phyloP scores from a whole-genome alignment of 768 basidiomycete species.

The Rhodosporidiobolus odoratus region DNA sequence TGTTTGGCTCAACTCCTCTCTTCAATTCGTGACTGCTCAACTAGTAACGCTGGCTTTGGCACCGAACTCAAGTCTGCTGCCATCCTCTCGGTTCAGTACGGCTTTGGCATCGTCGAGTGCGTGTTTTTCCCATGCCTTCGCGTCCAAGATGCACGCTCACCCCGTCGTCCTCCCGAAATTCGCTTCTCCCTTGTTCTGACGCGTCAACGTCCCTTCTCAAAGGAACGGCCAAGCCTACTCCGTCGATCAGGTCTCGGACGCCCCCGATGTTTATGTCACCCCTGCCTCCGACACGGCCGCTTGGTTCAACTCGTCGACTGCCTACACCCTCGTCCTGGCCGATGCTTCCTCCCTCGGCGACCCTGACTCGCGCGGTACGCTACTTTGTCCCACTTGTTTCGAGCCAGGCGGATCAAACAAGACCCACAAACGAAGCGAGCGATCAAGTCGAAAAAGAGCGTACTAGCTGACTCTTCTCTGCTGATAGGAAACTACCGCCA shows the following conservation, averaged over 20 bases:
- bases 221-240: slow-evolving; percentile 26
- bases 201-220: background rate
- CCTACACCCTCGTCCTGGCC: slow-evolving; percentile 33
- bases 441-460: no score
- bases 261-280: slow-evolving; percentile 23
- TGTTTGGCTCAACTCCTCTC: background rate
- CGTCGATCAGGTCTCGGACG: slow-evolving; percentile 12
- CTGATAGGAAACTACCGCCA: slow-evolving; percentile 15
- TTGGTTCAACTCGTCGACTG: slow-evolving; percentile 13
- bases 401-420: no score
- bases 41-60: slow-evolving; percentile 17
- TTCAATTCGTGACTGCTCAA: background rate
- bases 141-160: no score
- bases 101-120: slow-evolving; percentile 1
- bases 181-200: background rate
- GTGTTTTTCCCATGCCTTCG: background rate
- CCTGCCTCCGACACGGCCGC: slow-evolving; percentile 2
- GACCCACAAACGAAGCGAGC: no score
- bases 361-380: slow-evolving; percentile 29
- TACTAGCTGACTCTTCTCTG: background rate
- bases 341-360: slow-evolving; percentile 35
- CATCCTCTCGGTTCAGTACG: slow-evolving; percentile 13
- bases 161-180: no score
- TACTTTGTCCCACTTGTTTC: background rate
- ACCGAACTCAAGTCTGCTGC: slow-evolving; percentile 14